phyloP scores from a whole-genome alignment of 306 rosid genomes.

The Medicago lupulina region DNA sequence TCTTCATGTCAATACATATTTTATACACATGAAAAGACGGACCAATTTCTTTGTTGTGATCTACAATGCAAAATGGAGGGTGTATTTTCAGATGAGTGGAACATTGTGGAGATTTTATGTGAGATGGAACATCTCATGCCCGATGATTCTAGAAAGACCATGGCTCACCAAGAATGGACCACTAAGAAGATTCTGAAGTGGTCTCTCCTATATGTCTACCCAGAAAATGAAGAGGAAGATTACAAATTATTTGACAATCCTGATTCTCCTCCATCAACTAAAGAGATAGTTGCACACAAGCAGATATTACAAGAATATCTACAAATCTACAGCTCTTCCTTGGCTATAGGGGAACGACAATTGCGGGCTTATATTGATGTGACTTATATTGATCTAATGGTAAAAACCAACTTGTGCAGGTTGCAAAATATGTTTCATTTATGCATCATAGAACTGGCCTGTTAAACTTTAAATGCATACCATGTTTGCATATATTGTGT shows the following conservation, averaged over 20 bases:
- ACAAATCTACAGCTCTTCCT: too few species aligned
- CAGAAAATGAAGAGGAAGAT: neutral
- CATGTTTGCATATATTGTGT: too few species aligned
- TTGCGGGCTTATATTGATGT: too few species aligned
- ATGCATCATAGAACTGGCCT: too few species aligned
- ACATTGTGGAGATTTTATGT: neutral
- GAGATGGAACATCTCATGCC: neutral
- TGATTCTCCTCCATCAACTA: neutral
- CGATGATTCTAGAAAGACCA: neutral
- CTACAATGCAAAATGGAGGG: neutral
- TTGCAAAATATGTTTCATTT: too few species aligned
- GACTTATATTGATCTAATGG: too few species aligned
- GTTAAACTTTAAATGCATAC: too few species aligned
- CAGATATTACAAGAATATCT: too few species aligned
- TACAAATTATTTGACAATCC: neutral
- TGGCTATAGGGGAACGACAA: too few species aligned
- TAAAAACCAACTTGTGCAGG: too few species aligned
- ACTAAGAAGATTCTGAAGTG: neutral
- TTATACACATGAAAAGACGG: too few species aligned
- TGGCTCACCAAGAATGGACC: neutral
- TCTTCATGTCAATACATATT: neutral
- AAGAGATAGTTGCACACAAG: neutral
- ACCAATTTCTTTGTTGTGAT: neutral
- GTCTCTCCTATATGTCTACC: neutral
- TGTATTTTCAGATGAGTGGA: constrained; percentile 15